These are phyloP conservation scores for Babesia gibsoni DNA, from an alignment of 169 alveolate genomes.

Conservation along the genomic window DNA sequence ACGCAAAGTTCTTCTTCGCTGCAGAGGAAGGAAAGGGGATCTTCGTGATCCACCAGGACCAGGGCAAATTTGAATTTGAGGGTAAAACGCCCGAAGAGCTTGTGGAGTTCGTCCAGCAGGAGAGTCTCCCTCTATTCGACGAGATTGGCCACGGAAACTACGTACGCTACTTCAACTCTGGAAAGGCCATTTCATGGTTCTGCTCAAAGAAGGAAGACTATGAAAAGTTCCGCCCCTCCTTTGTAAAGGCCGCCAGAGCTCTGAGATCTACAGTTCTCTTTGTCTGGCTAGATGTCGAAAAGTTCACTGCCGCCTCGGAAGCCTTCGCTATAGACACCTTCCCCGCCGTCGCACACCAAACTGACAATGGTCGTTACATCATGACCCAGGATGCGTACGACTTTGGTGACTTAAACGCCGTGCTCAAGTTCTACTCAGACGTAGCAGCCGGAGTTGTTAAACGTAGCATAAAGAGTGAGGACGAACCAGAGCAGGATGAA, in stretches of 20 bases:
- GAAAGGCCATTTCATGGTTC: slow-evolving; percentile 74
- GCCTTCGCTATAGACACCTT: slow-evolving; percentile 54
- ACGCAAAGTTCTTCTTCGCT: slow-evolving; percentile 63
- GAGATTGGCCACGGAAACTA: slow-evolving; percentile 74
- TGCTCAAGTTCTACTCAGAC: slow-evolving; percentile 67
- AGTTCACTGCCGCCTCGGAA: slow-evolving; percentile 59
- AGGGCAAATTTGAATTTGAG: slow-evolving; percentile 22
- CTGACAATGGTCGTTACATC: slow-evolving; percentile 68
- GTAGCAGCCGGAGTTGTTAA: slow-evolving; percentile 70
- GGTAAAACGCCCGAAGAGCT: slow-evolving; percentile 46
- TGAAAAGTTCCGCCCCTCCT: slow-evolving; percentile 60
- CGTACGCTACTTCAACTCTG: slow-evolving; percentile 67
- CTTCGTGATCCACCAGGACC: slow-evolving; percentile 39
- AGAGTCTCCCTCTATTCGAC: slow-evolving; percentile 72
- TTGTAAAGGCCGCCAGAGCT: slow-evolving; percentile 44
- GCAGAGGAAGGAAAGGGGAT: slow-evolving; percentile 24
- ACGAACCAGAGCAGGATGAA: slow-evolving; percentile 68
- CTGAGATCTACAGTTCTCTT: slow-evolving; percentile 37
- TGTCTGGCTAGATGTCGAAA: slow-evolving; percentile 63
- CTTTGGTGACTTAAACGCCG: slow-evolving; percentile 50
- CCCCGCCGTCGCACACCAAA: slow-evolving; percentile 77
- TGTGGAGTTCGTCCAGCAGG: slow-evolving; percentile 62
- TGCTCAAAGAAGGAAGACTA: slow-evolving; percentile 72
- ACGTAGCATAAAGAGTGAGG: slow-evolving; percentile 71
- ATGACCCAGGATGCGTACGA: slow-evolving; percentile 47